Evolutionary conservation across 306 rosid species (phyloP), one percentile per base, ranked within the genome.

Genomic region (Cucurbita pepo): DNA sequence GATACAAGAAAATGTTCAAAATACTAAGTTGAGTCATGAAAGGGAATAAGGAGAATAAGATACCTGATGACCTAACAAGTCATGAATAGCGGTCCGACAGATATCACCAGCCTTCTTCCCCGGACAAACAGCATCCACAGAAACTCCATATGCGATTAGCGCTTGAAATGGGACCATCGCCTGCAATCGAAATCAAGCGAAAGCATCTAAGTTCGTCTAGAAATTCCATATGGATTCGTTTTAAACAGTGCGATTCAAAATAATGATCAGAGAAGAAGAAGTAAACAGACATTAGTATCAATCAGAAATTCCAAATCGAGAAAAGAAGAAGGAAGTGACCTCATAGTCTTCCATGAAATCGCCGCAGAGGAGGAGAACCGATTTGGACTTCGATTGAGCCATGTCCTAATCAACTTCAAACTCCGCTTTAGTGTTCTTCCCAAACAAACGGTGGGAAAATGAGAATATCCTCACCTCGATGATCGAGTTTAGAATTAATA

Each of bases 341-440:
- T 93, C 98, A 50, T 45, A 82, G 72, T 93, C 98, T 85, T 93
- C 98, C 91, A 88, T 75, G 90, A 76, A 93, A 66, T 93, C 98
- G 12, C 96, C 98, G 83, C 96, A 93, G 0, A 93, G 82, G 2
- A 93, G 67, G 53, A 93, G 77, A 78, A 90, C 96, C 74, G 79
- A 82, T 74, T 74, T 86, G 7, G 72, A 53, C 11, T 64, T 65
- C 6, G 18, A 59, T 14, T 22, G 34, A 56, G 82, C 85, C 85
- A 82, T 82, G 12, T 60, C 25, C 22, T 58, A 36, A 5, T 21
- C 40, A 43, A 64, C 34, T 12, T 9, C 51, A 5, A 64, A 43
- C 52, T 44, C 6, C 2, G 19, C 0, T 44, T 6, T 16, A 19
- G 71, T 6, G 37, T 43, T 44, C 54, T 37, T 60, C 21, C 22